Percentiles rank a stretch among this genome's conserved stretches.
These are phyloP conservation scores for Saccharomyces pastorianus DNA, from an alignment of 1,139 yeast species.

Conservation along the genomic window DNA sequence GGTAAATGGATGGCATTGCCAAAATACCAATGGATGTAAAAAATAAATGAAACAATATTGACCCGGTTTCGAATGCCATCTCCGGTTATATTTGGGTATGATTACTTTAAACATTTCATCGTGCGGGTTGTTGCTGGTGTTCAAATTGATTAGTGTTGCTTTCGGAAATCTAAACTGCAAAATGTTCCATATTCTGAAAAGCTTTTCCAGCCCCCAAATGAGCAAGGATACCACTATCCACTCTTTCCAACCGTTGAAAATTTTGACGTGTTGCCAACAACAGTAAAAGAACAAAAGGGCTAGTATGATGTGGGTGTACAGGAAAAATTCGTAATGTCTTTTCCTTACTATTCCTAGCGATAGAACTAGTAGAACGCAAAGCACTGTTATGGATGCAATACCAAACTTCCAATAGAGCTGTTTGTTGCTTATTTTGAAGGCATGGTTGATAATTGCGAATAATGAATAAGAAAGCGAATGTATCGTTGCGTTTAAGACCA, in stretches of 20 bases:
- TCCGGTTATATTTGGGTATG: constrained; percentile 30
- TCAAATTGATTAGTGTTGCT: constrained; percentile 35
- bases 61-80: constrained; percentile 32
- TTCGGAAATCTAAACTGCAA: constrained; percentile 38
- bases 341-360: constrained; percentile 47
- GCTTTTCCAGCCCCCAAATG: constrained; percentile 57
- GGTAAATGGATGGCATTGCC: constrained; percentile 72
- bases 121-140: constrained; percentile 35
- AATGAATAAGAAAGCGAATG: constrained; percentile 43
- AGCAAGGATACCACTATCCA: constrained; percentile 49
- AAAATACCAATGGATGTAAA: constrained; percentile 37
- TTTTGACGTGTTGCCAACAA: constrained; percentile 50
- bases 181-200: constrained; percentile 44
- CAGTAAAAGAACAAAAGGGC: constrained; percentile 51
- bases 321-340: constrained; percentile 54
- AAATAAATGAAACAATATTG: constrained; percentile 27
- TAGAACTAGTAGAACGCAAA: constrained; percentile 26
- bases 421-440: constrained; percentile 7
- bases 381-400: constrained; percentile 37
- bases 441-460: constrained; percentile 20
- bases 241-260: constrained; percentile 37
- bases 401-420: constrained; percentile 43
- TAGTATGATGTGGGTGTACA: constrained; percentile 48
- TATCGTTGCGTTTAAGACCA: constrained; percentile 31
- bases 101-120: constrained; percentile 33